phyloP scores from a whole-genome alignment of 2,329 filamentous ascomycete species.

The Cladosporium austrohemisphaericum region DNA sequence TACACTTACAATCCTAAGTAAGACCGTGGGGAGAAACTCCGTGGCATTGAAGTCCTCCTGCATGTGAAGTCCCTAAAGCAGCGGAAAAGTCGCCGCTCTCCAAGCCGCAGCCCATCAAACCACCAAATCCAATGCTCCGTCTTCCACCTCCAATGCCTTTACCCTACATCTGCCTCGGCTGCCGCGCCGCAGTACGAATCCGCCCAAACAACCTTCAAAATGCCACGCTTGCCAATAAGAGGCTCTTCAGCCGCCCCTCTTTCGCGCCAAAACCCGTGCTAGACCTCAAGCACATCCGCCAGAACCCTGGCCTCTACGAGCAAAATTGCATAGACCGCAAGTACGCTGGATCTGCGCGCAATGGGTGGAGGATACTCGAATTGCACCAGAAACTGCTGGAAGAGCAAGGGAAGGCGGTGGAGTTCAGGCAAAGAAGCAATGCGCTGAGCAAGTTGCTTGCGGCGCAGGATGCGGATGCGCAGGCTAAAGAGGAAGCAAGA shows the following conservation, averaged over 20 bases:
- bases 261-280: slow-evolving; percentile 74
- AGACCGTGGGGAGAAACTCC: too few relatives aligned
- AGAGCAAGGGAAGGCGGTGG: slow-evolving; percentile 57
- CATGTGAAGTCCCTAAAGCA: too few relatives aligned
- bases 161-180: slow-evolving; percentile 3
- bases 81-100: background rate
- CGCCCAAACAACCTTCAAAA: background rate
- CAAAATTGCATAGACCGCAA: slow-evolving; percentile 83
- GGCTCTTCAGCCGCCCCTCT: slow-evolving; percentile 54
- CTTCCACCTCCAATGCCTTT: slow-evolving; percentile 9
- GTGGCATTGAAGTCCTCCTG: too few relatives aligned
- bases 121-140: too few relatives aligned
- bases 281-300: slow-evolving; percentile 85
- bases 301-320: slow-evolving; percentile 75
- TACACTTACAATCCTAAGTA: too few relatives aligned
- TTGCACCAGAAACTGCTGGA: slow-evolving; percentile 44
- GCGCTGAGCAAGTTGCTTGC: slow-evolving; percentile 52
- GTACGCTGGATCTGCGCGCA: slow-evolving; percentile 57
- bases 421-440: slow-evolving; percentile 65
- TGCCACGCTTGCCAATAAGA: slow-evolving; percentile 14
- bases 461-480: slow-evolving; percentile 35
- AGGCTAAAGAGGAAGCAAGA: slow-evolving; percentile 45
- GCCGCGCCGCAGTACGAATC: slow-evolving; percentile 7
- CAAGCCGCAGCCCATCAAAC: too few relatives aligned
- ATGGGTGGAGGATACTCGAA: slow-evolving; percentile 52